phyloP scores from a whole-genome alignment of 345 rosid genomes.

The Streptanthus diversifolius region DNA sequence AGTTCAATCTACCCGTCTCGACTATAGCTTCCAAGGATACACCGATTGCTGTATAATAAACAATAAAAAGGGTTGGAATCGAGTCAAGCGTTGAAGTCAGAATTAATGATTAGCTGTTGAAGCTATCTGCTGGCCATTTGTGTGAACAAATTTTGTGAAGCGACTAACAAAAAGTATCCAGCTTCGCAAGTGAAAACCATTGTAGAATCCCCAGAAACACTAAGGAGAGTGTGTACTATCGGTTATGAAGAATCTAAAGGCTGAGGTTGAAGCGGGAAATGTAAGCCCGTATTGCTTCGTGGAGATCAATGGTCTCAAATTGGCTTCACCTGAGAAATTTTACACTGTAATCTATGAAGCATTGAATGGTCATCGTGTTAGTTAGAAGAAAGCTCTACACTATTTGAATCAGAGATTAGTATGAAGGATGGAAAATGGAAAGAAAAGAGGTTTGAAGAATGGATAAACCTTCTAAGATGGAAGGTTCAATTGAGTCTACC shows the following conservation, averaged over 20 bases:
- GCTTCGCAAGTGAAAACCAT: too few species aligned
- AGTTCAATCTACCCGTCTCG: conserved; percentile 71
- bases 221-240: conserved; percentile 80
- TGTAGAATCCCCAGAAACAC: too few species aligned
- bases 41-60: conserved; percentile 59
- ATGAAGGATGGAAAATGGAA: too few species aligned
- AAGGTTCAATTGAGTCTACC: too few species aligned
- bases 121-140: conserved; percentile 1
- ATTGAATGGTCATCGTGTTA: conserved; percentile 79
- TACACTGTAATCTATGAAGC: conserved; percentile 89
- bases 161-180: too few species aligned
- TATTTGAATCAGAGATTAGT: conserved; percentile 76
- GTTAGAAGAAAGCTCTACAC: conserved; percentile 90
- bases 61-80: background rate
- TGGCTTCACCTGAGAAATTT: conserved; percentile 89
- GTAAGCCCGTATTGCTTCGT: conserved; percentile 79
- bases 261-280: conserved; percentile 79
- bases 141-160: conserved; percentile 28
- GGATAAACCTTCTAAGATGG: too few species aligned
- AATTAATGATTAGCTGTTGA: background rate
- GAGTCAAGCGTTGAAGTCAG: conserved; percentile 10
- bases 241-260: conserved; percentile 73
- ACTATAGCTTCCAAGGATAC: conserved; percentile 85
- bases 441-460: too few species aligned
- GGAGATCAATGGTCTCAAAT: conserved; percentile 89